Base-by-base conservation (phyloP, 371 early-diverging fungal genomes). In the Mortierella sp. region DNA sequence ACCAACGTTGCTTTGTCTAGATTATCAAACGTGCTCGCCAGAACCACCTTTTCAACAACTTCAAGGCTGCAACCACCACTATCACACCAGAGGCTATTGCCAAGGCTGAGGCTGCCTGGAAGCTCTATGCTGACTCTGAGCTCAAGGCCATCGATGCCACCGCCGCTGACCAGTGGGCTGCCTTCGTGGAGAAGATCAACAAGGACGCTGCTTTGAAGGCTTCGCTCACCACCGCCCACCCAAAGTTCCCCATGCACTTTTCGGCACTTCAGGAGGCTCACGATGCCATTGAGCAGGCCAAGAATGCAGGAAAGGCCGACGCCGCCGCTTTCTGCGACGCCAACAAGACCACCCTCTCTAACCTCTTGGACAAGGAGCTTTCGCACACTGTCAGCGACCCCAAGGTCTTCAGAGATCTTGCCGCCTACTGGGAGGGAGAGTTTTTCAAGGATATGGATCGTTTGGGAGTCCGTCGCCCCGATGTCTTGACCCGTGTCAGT, bases 401-500 rank as follows among this genome's bases (percentile, higher is more conserved):
- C 49, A 92, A 91, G 72, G 87, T 98, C 21, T 99, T 97, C 92
- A 93, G 97, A 43, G 97, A 97, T 46, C 89, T 99, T 70, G 96
- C 99, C 21, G 95, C 96, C 21, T 96, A 95, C 88, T 99, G 98
- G 97, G 99, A 99, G 88, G 91, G 93, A 46, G 98, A 97, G 87
- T 99, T 96, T 88, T 97, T 99, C 85, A 91, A 94, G 74, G 99
- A 99, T 85, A 99, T 99, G 99, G 94, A 95, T 77, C 93, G 93
- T 12, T 91, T 99, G 74, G 96, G 97, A 79, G 97, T 99, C 27
- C 93, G 94, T 68, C 92, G 94, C 2, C 99, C 99, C n/a, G 97
- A 97, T 82, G 91, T 99, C 46, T 89, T 99, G 79, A 99, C 99
- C 4, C 95, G 99, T 78, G 99, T 99, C 51, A 98, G 97, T 78